phyloP scores from a whole-genome alignment of 345 rosid species.

The Cochlearia excelsa region DNA sequence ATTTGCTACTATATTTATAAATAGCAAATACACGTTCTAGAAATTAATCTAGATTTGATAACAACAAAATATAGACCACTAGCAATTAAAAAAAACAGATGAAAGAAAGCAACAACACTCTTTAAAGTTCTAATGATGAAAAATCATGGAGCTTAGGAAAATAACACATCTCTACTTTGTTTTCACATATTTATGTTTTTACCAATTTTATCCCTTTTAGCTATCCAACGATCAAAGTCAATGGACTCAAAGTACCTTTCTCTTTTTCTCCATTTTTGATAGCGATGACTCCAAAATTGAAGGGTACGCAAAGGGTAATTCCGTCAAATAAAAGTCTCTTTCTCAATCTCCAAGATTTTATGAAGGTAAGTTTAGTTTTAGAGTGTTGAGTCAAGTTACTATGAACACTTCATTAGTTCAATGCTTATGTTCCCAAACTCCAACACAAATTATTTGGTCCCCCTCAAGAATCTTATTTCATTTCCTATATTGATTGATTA shows the following conservation, averaged over 20 bases:
- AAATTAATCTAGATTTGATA: too few species aligned
- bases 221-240: slow-evolving; percentile 31
- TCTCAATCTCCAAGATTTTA: slow-evolving; percentile 24
- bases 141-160: slow-evolving; percentile 34
- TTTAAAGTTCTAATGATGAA: slow-evolving; percentile 29
- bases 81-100: not conserved
- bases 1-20: too few species aligned
- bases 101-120: slow-evolving; percentile 25
- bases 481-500: slow-evolving; percentile 29
- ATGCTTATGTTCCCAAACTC: slow-evolving; percentile 32
- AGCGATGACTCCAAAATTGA: slow-evolving; percentile 30
- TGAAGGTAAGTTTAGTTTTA: slow-evolving; percentile 20
- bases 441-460: slow-evolving; percentile 32
- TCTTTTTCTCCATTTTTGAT: slow-evolving; percentile 22
- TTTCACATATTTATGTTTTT: slow-evolving; percentile 16
- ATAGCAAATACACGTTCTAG: too few species aligned
- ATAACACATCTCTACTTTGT: slow-evolving; percentile 34
- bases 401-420: slow-evolving; percentile 31
- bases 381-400: slow-evolving; percentile 26
- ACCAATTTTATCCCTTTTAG: slow-evolving; percentile 15
- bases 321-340: not conserved
- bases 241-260: slow-evolving; percentile 29
- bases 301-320: slow-evolving; percentile 4
- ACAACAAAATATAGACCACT: too few species aligned
- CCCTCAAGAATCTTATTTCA: slow-evolving; percentile 23